phyloP scores from a whole-genome alignment of 768 basidiomycete genomes.

The Mycena capillaripes region DNA sequence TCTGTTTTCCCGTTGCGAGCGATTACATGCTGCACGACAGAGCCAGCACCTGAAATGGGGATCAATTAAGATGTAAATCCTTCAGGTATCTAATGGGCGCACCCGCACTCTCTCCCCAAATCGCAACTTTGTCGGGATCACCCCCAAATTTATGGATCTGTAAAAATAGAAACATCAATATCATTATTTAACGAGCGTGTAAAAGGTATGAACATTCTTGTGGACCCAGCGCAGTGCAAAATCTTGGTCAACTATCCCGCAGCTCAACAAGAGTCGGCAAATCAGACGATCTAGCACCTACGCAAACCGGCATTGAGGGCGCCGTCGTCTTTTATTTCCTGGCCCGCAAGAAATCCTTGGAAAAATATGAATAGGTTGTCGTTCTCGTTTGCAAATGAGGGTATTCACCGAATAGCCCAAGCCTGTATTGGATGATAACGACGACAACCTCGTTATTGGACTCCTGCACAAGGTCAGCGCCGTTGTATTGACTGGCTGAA shows the following conservation, averaged over 20 bases:
- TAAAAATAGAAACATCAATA: background rate
- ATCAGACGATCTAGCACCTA: constrained; percentile 13
- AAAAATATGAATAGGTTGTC: too few species aligned
- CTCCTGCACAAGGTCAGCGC: constrained; percentile 30
- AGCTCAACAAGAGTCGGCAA: background rate
- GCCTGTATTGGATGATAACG: too few species aligned
- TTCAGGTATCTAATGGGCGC: background rate
- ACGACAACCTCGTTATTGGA: constrained; percentile 31
- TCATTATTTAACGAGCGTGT: background rate
- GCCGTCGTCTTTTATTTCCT: too few species aligned
- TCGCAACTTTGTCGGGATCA: constrained; percentile 39
- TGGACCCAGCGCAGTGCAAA: constrained; percentile 50
- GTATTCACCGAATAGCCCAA: too few species aligned
- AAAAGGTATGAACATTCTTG: constrained; percentile 36
- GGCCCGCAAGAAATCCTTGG: too few species aligned
- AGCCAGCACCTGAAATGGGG: constrained; percentile 43
- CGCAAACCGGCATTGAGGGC: too few species aligned
- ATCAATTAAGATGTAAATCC: background rate
- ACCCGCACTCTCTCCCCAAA: constrained; percentile 47
- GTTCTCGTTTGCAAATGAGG: too few species aligned
- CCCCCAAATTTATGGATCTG: constrained; percentile 21
- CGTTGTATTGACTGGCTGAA: constrained; percentile 23
- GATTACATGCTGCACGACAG: constrained; percentile 48
- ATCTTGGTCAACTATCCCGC: constrained; percentile 44
- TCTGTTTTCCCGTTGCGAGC: constrained; percentile 47